Evolutionary conservation across 495 filamentous ascomycete genomes (phyloP).

Genomic region (Aspergillus sclerotiicarbonarius): DNA sequence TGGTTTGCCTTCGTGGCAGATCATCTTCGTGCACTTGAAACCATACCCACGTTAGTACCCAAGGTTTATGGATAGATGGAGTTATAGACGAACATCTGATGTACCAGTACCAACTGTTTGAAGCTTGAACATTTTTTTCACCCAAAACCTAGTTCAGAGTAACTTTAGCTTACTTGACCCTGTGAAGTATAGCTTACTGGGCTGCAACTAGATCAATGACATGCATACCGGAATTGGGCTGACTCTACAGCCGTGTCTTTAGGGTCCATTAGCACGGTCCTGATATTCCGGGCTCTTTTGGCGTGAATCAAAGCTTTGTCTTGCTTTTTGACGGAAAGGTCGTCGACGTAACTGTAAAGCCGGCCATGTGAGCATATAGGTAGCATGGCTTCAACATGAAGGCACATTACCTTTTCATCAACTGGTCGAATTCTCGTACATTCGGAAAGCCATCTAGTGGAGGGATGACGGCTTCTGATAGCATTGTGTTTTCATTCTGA

Average conservation of each 20-base stretch:
- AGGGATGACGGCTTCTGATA: slow-evolving; percentile 45
- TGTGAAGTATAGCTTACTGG: neutral
- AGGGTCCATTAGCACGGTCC: slow-evolving; percentile 51
- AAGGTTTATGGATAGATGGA: neutral
- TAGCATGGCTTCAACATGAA: neutral
- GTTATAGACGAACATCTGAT: slow-evolving; percentile 31
- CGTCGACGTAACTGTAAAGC: slow-evolving; percentile 43
- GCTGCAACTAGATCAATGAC: neutral
- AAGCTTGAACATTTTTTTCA: slow-evolving; percentile 61
- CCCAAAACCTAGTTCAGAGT: slow-evolving; percentile 49
- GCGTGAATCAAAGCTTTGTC: slow-evolving; percentile 59
- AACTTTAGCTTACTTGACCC: slow-evolving; percentile 14
- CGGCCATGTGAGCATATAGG: neutral
- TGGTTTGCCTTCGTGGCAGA: slow-evolving; percentile 59
- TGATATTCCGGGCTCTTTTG: slow-evolving; percentile 53
- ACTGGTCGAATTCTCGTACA: slow-evolving; percentile 50
- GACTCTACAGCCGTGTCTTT: slow-evolving; percentile 59
- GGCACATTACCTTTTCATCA: slow-evolving; percentile 49
- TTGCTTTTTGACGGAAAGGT: slow-evolving; percentile 56
- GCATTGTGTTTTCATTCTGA: slow-evolving; percentile 39
- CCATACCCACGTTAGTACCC: slow-evolving; percentile 1
- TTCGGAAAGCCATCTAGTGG: slow-evolving; percentile 52
- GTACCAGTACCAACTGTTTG: slow-evolving; percentile 36
- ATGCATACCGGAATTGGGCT: slow-evolving; percentile 52
- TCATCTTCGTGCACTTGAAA: slow-evolving; percentile 42